phyloP scores from a whole-genome alignment of 2,329 filamentous ascomycete genomes.

The Shiraia bambusicola region DNA sequence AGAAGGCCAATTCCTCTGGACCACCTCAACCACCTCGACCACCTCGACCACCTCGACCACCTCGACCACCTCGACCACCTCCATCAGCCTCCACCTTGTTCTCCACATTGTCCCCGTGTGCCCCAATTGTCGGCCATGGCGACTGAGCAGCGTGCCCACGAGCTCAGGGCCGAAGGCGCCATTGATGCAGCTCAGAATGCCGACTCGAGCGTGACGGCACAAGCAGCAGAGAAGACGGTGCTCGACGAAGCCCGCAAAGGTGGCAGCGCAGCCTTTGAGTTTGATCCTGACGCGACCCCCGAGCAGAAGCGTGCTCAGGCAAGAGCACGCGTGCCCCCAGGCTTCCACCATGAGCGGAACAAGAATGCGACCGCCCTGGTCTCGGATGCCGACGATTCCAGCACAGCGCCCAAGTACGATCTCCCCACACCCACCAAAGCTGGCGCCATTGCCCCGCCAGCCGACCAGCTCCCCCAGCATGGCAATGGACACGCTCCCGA shows the following conservation, averaged over 20 bases:
- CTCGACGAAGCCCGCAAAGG: slow-evolving; percentile 76
- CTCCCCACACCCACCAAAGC: slow-evolving; percentile 73
- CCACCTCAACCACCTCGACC: too few species aligned
- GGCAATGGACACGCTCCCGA: slow-evolving; percentile 55
- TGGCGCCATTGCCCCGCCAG: slow-evolving; percentile 60
- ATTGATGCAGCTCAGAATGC: slow-evolving; percentile 76
- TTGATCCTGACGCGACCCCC: slow-evolving; percentile 79
- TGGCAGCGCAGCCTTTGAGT: slow-evolving; percentile 78
- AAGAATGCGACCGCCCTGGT: slow-evolving; percentile 69
- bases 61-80: slow-evolving; percentile 4
- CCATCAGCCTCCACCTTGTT: slow-evolving; percentile 11
- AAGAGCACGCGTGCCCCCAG: slow-evolving; percentile 64
- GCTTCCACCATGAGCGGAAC: slow-evolving; percentile 62
- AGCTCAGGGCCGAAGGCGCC: slow-evolving; percentile 80
- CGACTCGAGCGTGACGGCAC: slow-evolving; percentile 64
- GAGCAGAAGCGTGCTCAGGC: slow-evolving; percentile 84
- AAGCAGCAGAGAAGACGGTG: slow-evolving; percentile 71
- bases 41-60: background rate
- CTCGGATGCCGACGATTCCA: slow-evolving; percentile 63
- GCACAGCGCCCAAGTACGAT: slow-evolving; percentile 63
- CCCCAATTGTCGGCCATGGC: slow-evolving; percentile 24
- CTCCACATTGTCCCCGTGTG: slow-evolving; percentile 10
- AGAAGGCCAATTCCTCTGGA: too few species aligned
- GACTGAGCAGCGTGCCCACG: slow-evolving; percentile 47
- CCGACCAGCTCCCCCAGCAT: slow-evolving; percentile 49